Evolutionary conservation across 257 asterid genomes (phyloP).

Genomic region (Solanum paucissectum): DNA sequence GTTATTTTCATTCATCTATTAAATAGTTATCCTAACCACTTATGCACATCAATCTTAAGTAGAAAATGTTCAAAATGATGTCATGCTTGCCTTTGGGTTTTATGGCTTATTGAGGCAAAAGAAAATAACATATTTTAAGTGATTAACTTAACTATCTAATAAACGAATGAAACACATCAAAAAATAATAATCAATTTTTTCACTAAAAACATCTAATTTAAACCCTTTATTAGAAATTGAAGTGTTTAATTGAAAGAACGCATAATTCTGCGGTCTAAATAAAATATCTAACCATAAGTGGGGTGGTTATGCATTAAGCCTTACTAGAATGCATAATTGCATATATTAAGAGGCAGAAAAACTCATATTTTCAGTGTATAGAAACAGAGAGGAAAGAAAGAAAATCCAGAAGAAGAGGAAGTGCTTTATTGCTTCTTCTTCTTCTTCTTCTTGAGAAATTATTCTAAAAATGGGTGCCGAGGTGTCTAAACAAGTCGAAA

Average conservation of each 20-base stretch:
- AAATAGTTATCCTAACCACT: neutral
- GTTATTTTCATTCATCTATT: neutral
- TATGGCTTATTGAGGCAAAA: neutral
- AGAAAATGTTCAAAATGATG: neutral
- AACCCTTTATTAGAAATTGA: neutral
- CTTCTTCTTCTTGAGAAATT: neutral
- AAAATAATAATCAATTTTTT: neutral
- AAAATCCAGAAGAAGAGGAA: neutral
- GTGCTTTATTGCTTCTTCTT: neutral
- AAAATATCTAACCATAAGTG: too few relatives aligned
- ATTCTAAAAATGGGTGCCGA: conserved; percentile 43
- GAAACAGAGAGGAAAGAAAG: neutral
- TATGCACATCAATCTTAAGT: neutral
- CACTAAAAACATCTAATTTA: neutral
- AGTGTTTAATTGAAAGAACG: neutral
- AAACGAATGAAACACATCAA: neutral
- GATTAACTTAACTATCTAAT: neutral
- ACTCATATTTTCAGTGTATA: neutral
- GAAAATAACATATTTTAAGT: neutral
- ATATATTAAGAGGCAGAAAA: neutral
- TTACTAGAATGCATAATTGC: neutral
- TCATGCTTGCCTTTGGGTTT: neutral
- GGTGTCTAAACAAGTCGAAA: conserved; percentile 46
- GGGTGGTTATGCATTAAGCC: neutral
- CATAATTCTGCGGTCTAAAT: neutral